phyloP scores from a whole-genome alignment of 2,329 filamentous ascomycete genomes.

The Colletotrichum somersetense region DNA sequence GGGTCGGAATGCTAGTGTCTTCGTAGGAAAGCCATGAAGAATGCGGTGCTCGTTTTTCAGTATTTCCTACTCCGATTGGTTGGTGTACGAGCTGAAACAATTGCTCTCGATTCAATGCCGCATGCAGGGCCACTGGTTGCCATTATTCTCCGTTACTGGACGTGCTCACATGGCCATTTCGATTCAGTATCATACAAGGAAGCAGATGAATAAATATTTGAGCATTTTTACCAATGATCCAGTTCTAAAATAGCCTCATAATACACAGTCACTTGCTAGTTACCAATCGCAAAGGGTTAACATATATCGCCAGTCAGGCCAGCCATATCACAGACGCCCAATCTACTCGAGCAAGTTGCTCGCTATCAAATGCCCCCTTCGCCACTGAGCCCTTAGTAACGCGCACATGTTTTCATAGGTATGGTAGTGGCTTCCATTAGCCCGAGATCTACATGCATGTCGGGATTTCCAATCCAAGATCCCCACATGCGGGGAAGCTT shows the following conservation, averaged over 20 bases:
- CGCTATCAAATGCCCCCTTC: too few relatives aligned
- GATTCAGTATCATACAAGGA: neutral
- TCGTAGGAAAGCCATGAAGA: neutral
- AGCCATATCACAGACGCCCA: too few relatives aligned
- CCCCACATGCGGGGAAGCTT: too few relatives aligned
- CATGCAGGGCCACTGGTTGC: neutral
- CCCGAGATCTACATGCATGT: too few relatives aligned
- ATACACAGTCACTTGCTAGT: neutral
- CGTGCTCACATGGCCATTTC: neutral
- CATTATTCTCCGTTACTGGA: neutral
- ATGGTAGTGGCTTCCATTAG: too few relatives aligned
- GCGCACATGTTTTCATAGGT: too few relatives aligned
- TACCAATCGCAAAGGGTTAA: neutral
- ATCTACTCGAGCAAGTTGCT: too few relatives aligned
- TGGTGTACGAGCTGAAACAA: neutral
- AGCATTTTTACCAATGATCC: neutral
- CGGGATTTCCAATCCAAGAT: too few relatives aligned
- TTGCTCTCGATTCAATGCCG: fast-evolving
- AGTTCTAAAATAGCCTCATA: neutral
- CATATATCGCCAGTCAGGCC: neutral
- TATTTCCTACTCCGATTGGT: too few relatives aligned
- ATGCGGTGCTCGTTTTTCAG: neutral
- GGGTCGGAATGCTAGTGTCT: neutral
- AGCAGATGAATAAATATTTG: neutral
- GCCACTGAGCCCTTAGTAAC: too few relatives aligned